These are phyloP conservation scores for Nakaseomyces glabratus DNA, from an alignment of 1,139 yeast genomes.

Conservation along the genomic window DNA sequence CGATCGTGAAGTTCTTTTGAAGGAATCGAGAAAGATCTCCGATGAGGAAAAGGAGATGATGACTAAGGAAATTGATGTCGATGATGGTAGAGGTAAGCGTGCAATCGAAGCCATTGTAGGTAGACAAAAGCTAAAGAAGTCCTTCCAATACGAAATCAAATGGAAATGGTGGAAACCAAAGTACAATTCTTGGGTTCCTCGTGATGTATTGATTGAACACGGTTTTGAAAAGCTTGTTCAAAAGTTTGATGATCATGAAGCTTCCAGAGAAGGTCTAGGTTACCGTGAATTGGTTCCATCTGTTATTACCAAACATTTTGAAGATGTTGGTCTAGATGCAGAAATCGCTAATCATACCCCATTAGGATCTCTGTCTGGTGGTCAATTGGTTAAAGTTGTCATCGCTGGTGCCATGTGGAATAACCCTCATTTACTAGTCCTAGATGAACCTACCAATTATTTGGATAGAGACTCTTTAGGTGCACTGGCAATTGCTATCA, in stretches of 20 bases:
- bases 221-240: conserved; percentile 87
- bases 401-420: conserved; percentile 99
- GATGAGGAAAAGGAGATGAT: conserved; percentile 76
- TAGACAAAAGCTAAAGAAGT: conserved; percentile 90
- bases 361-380: conserved; percentile 93
- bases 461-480: conserved; percentile 96
- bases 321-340: conserved; percentile 93
- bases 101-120: conserved; percentile 90
- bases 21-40: conserved; percentile 83
- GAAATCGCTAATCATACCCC: conserved; percentile 98
- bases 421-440: conserved; percentile 93
- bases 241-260: conserved; percentile 95
- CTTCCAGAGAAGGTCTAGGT: conserved; percentile 97
- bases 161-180: conserved; percentile 93
- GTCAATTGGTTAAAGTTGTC: conserved; percentile 95
- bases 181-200: conserved; percentile 88
- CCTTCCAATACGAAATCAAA: conserved; percentile 93
- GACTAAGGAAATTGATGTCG: conserved; percentile 68
- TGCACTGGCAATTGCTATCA: conserved; percentile 92
- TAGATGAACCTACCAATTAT: conserved; percentile 98
- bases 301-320: conserved; percentile 92
- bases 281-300: conserved; percentile 87
- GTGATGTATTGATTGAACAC: conserved; percentile 65
- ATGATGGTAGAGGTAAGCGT: conserved; percentile 85
- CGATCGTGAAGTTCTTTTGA: conserved; percentile 90